These are phyloP conservation scores for Anthracocystis walkeri DNA, from an alignment of 1,284 basidiomycete species.

Conservation along the genomic window DNA sequence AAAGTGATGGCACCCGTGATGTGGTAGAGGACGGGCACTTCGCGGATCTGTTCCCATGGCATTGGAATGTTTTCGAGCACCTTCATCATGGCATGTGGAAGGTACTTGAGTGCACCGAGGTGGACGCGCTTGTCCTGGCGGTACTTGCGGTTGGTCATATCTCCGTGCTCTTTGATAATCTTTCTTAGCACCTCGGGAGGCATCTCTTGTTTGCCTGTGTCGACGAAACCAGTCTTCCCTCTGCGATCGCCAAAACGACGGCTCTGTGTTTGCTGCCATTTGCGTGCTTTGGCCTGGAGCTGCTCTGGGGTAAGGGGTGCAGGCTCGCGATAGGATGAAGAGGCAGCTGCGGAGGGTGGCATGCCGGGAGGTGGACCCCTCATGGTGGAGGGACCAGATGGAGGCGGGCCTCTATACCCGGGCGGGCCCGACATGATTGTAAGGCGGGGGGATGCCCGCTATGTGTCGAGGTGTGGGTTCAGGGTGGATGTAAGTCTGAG, in stretches of 20 bases:
- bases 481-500: neutral
- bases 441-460: slow-evolving; percentile 9
- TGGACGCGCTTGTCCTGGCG: slow-evolving; percentile 99
- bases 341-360: slow-evolving; percentile 26
- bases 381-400: slow-evolving; percentile 49
- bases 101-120: slow-evolving; percentile 96
- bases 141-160: slow-evolving; percentile 75
- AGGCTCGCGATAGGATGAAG: slow-evolving; percentile 51
- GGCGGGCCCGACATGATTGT: slow-evolving; percentile 55
- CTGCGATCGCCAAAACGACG: slow-evolving; percentile 89
- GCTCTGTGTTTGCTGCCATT: slow-evolving; percentile 93
- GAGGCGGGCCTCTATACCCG: slow-evolving; percentile 52
- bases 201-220: slow-evolving; percentile 85
- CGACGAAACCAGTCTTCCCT: slow-evolving; percentile 83
- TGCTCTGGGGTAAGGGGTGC: slow-evolving; percentile 78
- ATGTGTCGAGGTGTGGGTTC: neutral
- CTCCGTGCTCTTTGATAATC: slow-evolving; percentile 70
- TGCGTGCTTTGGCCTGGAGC: slow-evolving; percentile 86
- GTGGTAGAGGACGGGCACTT: slow-evolving; percentile 71
- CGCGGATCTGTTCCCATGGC: slow-evolving; percentile 83
- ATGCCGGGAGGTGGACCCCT: slow-evolving; percentile 49
- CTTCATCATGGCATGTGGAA: slow-evolving; percentile 99
- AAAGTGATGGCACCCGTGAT: slow-evolving; percentile 99
- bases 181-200: slow-evolving; percentile 79
- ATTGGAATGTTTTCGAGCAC: slow-evolving; percentile 98